These are phyloP conservation scores for Schwanniomyces pseudopolymorphus DNA, from an alignment of 805 yeast species.

Conservation along the genomic window DNA sequence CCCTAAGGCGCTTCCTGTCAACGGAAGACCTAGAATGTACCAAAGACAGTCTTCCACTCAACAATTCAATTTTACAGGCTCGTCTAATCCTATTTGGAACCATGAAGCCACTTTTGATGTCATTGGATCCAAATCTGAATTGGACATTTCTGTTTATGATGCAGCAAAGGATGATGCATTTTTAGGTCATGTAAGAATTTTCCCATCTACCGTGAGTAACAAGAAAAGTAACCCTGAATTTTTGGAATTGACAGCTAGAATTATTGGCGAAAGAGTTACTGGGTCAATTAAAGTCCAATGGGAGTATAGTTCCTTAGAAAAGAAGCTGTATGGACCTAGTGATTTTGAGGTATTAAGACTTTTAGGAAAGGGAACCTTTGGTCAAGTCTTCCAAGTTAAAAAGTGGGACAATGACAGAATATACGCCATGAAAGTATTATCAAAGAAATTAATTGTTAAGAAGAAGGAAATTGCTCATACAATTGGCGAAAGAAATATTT, in stretches of 20 bases:
- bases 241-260: slow-evolving; percentile 72
- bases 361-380: slow-evolving; percentile 95
- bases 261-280: slow-evolving; percentile 68
- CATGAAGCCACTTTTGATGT: slow-evolving; percentile 94
- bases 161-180: slow-evolving; percentile 78
- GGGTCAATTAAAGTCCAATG: slow-evolving; percentile 79
- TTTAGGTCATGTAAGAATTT: slow-evolving; percentile 77
- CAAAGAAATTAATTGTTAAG: slow-evolving; percentile 91
- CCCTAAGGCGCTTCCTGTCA: slow-evolving; percentile 14
- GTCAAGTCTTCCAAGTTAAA: slow-evolving; percentile 94
- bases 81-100: slow-evolving; percentile 81
- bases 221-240: slow-evolving; percentile 55
- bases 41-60: slow-evolving; percentile 39
- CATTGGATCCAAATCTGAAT: slow-evolving; percentile 75
- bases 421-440: slow-evolving; percentile 95
- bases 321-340: slow-evolving; percentile 85
- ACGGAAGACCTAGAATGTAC: slow-evolving; percentile 32
- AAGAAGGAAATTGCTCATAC: slow-evolving; percentile 98
- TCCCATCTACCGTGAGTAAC: slow-evolving; percentile 52
- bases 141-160: slow-evolving; percentile 91
- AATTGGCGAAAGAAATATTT: slow-evolving; percentile 92
- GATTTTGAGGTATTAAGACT: slow-evolving; percentile 91
- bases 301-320: slow-evolving; percentile 64
- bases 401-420: slow-evolving; percentile 87
- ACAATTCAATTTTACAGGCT: slow-evolving; percentile 27